Evolutionary conservation across 2,329 filamentous ascomycete species (phyloP).

Genomic region (Colletotrichum neosansevieriae): DNA sequence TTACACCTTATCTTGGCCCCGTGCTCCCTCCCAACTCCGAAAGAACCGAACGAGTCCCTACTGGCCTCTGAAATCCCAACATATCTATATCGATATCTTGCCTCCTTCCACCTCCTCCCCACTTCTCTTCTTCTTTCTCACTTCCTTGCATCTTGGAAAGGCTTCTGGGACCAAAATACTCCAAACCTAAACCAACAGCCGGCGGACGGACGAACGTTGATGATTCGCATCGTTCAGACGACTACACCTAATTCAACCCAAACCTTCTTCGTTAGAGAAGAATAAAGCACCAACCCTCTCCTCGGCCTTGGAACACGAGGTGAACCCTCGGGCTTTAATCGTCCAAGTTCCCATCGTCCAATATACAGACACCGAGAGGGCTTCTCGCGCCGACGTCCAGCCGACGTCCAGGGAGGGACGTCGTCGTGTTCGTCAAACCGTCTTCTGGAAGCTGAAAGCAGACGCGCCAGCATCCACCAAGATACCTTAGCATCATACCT

Average conservation of each 20-base stretch:
- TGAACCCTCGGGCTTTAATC: background rate
- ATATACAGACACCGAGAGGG: conserved; percentile 11
- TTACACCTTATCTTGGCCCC: conserved; percentile 6
- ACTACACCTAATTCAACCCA: conserved; percentile 18
- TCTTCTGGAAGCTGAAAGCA: conserved; percentile 8
- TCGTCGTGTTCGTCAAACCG: background rate
- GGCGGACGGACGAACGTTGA: conserved; percentile 12
- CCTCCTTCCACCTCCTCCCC: background rate
- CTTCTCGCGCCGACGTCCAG: background rate
- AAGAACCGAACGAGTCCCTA: background rate
- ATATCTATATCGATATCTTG: background rate
- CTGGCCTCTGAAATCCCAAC: conserved; percentile 4
- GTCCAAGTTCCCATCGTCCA: conserved; percentile 7
- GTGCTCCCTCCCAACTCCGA: background rate
- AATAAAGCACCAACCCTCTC: conserved; percentile 3
- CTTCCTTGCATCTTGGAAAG: background rate
- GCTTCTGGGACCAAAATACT: background rate
- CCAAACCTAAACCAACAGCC: background rate
- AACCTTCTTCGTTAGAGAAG: conserved; percentile 3
- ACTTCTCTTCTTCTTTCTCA: background rate
- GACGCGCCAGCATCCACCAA: background rate
- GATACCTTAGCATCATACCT: background rate
- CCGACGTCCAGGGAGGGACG: background rate
- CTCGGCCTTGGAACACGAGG: conserved; percentile 7
- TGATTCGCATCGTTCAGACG: conserved; percentile 7